phyloP scores from a whole-genome alignment of 2,329 filamentous ascomycete species.

The Ophiocordyceps camponoti-saundersi region DNA sequence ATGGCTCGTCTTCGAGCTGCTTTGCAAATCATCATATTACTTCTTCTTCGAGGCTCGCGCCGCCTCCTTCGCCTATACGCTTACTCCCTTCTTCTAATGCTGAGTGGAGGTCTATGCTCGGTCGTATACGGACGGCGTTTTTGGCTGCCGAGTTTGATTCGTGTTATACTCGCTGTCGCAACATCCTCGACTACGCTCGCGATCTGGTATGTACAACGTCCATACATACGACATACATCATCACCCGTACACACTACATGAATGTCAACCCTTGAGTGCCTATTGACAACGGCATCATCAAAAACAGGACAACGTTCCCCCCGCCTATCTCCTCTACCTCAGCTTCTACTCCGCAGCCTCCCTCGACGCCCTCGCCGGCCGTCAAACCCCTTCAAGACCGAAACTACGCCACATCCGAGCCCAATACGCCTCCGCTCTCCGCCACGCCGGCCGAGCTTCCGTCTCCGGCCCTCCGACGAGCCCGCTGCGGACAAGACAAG shows the following conservation, averaged over 20 bases:
- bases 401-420: constrained; percentile 30
- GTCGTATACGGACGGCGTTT: constrained; percentile 37
- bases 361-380: constrained; percentile 36
- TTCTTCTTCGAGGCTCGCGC: constrained; percentile 1
- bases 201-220: constrained; percentile 19
- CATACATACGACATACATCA: constrained; percentile 1
- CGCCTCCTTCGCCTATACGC: constrained; percentile 7
- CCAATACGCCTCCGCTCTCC: constrained; percentile 32
- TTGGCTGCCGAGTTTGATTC: constrained; percentile 30
- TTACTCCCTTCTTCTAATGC: constrained; percentile 23
- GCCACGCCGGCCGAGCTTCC: constrained; percentile 19
- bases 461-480: neutral
- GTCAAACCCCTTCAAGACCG: constrained; percentile 26
- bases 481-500: no score
- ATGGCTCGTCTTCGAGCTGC: no score
- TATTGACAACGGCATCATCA: constrained; percentile 1
- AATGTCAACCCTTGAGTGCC: no score
- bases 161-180: constrained; percentile 33
- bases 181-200: constrained; percentile 32
- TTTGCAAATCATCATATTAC: no score
- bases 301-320: constrained; percentile 23
- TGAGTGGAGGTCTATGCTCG: constrained; percentile 34
- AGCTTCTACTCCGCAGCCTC: constrained; percentile 46
- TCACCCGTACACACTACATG: no score
- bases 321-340: constrained; percentile 38